Conservation (phyloP, 768 basidiomycete genomes). For the Psilocybe cubensis region DNA sequence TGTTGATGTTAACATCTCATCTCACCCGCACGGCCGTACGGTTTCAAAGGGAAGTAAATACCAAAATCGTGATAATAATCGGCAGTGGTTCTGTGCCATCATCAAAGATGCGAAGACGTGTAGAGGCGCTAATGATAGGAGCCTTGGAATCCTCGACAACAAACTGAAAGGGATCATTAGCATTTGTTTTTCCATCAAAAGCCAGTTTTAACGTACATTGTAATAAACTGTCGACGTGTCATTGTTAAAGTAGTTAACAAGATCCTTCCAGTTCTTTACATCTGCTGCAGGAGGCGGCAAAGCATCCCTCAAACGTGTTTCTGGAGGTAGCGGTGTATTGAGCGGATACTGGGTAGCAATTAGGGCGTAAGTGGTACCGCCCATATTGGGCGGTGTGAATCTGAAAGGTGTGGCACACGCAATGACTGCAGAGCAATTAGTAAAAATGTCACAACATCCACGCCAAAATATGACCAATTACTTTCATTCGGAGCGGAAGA, state of each 20-base stretch:
- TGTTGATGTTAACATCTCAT: background rate
- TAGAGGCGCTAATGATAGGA: background rate
- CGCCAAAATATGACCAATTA: too few relatives aligned
- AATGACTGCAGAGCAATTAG: background rate
- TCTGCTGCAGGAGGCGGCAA: background rate
- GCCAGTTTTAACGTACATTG: background rate
- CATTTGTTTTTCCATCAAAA: too few relatives aligned
- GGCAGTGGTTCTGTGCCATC: background rate
- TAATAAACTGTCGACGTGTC: background rate
- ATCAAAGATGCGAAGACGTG: background rate
- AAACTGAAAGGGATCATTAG: background rate
- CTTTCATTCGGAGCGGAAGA: background rate
- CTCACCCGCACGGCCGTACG: too few relatives aligned
- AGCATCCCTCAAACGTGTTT: background rate
- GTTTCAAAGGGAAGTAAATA: too few relatives aligned
- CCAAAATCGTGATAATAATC: background rate
- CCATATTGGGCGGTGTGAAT: background rate
- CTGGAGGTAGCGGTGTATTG: too few relatives aligned
- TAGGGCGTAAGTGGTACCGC: background rate
- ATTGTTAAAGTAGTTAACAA: background rate
- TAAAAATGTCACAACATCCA: too few relatives aligned
- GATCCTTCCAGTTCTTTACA: background rate
- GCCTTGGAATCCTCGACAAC: background rate
- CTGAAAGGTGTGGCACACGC: background rate
- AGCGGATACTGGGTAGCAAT: background rate